phyloP scores from a whole-genome alignment of 164 flowering plant species.

The Tinospora cordifolia region DNA sequence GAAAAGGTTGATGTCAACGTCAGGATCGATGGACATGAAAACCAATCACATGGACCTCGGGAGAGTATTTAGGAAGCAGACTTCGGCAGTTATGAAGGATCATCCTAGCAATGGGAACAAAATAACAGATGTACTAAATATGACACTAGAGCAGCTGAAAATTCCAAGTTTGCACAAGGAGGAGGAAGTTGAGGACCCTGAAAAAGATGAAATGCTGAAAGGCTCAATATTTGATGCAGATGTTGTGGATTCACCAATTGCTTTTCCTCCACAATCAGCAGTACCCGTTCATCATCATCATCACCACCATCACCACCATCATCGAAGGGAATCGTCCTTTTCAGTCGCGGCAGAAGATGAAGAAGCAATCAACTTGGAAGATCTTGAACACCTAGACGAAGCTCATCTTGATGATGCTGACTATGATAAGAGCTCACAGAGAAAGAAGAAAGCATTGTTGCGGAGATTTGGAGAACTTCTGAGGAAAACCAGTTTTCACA shows the following conservation, averaged over 20 bases:
- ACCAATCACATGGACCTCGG: constrained; percentile 19
- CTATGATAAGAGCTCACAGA: constrained; percentile 27
- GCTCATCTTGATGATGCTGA: constrained; percentile 36
- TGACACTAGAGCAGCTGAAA: constrained; percentile 32
- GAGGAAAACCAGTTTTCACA: constrained; percentile 29
- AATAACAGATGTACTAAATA: constrained; percentile 20
- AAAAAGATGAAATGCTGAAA: constrained; percentile 35
- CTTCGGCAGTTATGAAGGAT: constrained; percentile 11
- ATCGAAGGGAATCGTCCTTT: constrained; percentile 25
- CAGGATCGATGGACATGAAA: constrained; percentile 17
- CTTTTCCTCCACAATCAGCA: background rate
- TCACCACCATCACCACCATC: constrained; percentile 11
- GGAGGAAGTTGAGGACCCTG: constrained; percentile 13
- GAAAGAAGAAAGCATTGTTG: constrained; percentile 51
- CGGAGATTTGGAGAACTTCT: constrained; percentile 55
- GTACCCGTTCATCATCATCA: background rate
- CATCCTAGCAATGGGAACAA: constrained; percentile 21
- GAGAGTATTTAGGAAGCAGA: constrained; percentile 11
- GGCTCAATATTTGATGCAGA: constrained; percentile 63
- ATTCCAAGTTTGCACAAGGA: constrained; percentile 17
- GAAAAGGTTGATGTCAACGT: constrained; percentile 31
- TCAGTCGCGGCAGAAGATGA: constrained; percentile 25
- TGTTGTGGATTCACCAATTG: constrained; percentile 29
- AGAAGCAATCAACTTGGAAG: constrained; percentile 26
- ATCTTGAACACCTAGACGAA: constrained; percentile 35